Conservation (phyloP, 1,284 basidiomycete genomes). For the Trametes hirsuta region DNA sequence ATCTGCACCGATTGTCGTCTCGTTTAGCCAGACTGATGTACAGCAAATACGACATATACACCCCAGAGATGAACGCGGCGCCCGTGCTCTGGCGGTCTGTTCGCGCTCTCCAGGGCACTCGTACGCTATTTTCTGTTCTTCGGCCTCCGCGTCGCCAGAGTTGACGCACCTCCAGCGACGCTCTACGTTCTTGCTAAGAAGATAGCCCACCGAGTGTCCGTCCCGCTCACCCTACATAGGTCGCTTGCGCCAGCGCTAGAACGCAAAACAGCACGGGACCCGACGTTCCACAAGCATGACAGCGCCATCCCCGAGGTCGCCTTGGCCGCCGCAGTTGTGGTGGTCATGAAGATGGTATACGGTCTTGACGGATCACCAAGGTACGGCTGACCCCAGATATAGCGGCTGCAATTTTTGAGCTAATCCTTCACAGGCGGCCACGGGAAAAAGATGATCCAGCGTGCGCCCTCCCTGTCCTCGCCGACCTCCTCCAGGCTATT, state of each 20-base stretch:
- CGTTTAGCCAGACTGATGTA: constrained; percentile 62
- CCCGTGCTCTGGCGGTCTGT: constrained; percentile 84
- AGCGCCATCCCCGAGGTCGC: constrained; percentile 78
- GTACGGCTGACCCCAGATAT: constrained; percentile 38
- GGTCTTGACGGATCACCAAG: constrained; percentile 75
- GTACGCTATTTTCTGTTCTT: constrained; percentile 49
- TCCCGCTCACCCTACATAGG: constrained; percentile 64
- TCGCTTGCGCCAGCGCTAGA: constrained; percentile 50
- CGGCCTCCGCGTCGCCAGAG: too few relatives aligned
- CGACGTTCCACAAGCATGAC: constrained; percentile 55
- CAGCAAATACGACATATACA: constrained; percentile 57
- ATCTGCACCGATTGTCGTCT: constrained; percentile 65
- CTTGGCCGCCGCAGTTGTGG: constrained; percentile 64
- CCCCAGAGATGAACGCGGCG: constrained; percentile 80
- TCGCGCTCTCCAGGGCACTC: constrained; percentile 71
- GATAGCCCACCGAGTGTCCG: constrained; percentile 56
- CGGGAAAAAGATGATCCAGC: constrained; percentile 56
- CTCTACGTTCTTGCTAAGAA: constrained; percentile 67
- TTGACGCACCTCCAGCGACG: constrained; percentile 46
- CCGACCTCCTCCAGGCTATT: constrained; percentile 57
- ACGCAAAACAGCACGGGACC: constrained; percentile 43
- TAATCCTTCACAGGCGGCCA: constrained; percentile 34
- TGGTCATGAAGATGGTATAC: constrained; percentile 83
- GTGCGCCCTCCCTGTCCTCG: constrained; percentile 59
- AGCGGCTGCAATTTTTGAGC: neutral